Percentiles rank a stretch among this genome's conserved stretches.
These are phyloP conservation scores for Penicillium glabrum DNA, from an alignment of 2,329 filamentous ascomycete genomes.

Conservation along the genomic window DNA sequence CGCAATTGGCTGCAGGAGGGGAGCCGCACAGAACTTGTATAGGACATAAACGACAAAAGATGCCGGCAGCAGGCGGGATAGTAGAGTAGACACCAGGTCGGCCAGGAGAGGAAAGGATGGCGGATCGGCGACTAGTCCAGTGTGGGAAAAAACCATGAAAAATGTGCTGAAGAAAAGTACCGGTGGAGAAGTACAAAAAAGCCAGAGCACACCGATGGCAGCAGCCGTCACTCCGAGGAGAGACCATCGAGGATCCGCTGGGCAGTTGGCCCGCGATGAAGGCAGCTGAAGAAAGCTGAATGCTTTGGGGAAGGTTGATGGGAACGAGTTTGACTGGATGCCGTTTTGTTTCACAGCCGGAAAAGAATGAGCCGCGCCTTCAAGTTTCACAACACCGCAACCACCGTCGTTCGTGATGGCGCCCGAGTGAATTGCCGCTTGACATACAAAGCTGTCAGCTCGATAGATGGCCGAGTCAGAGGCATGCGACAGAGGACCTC, in stretches of 20 bases:
- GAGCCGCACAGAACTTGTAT: constrained; percentile 76
- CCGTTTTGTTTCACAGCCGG: constrained; percentile 66
- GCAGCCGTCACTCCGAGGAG: constrained; percentile 77
- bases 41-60: constrained; percentile 85
- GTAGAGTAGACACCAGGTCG: constrained; percentile 70
- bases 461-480: constrained; percentile 66
- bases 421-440: constrained; percentile 79
- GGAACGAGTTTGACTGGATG: constrained; percentile 74
- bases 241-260: constrained; percentile 79
- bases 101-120: constrained; percentile 68
- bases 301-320: constrained; percentile 85
- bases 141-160: constrained; percentile 80
- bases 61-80: constrained; percentile 82
- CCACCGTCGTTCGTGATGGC: constrained; percentile 73
- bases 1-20: constrained; percentile 70
- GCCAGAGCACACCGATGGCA: constrained; percentile 73
- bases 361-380: constrained; percentile 67
- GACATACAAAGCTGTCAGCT: constrained; percentile 85
- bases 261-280: constrained; percentile 57
- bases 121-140: constrained; percentile 85
- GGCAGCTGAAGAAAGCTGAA: constrained; percentile 72
- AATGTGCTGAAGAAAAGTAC: constrained; percentile 87
- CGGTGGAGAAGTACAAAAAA: constrained; percentile 76
- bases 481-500: constrained; percentile 44
- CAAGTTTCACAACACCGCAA: constrained; percentile 75